Evolutionary conservation across 805 yeast species (phyloP).

Genomic region (Metschnikowia hibisci): DNA sequence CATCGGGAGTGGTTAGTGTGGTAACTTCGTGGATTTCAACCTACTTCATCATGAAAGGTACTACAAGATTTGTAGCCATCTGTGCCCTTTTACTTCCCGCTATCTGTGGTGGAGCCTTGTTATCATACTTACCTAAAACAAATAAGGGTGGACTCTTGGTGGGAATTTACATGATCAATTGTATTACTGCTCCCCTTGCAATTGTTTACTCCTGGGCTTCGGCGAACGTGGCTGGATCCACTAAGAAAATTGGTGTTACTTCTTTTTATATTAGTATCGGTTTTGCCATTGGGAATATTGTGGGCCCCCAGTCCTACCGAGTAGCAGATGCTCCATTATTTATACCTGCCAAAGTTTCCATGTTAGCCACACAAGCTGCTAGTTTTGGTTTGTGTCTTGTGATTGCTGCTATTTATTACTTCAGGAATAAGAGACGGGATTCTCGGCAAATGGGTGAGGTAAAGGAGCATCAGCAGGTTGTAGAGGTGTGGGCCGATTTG

Average conservation of each 20-base stretch:
- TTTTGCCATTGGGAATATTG: conserved; percentile 62
- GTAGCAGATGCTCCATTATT: conserved; percentile 51
- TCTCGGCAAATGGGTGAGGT: neutral
- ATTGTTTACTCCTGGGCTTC: conserved; percentile 13
- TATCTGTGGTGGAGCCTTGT: conserved; percentile 20
- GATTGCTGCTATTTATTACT: conserved; percentile 10
- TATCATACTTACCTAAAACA: conserved; percentile 9
- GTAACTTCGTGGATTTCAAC: conserved; percentile 18
- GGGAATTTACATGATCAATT: conserved; percentile 13
- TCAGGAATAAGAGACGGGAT: conserved; percentile 5
- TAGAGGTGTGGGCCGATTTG: conserved; percentile 13
- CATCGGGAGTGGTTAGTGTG: conserved; percentile 22
- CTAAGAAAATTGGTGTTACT: conserved; percentile 63
- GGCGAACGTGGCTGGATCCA: conserved; percentile 62
- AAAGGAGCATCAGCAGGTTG: conserved; percentile 4
- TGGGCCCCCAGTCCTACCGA: conserved; percentile 68
- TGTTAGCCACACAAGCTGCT: conserved; percentile 48
- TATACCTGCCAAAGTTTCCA: conserved; percentile 53
- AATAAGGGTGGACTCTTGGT: conserved; percentile 11
- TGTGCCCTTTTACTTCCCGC: conserved; percentile 19
- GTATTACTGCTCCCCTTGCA: conserved; percentile 10
- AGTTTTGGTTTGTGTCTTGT: conserved; percentile 39
- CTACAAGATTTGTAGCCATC: conserved; percentile 18
- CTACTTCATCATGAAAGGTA: conserved; percentile 20
- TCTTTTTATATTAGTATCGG: conserved; percentile 54